phyloP scores from a whole-genome alignment of 441 rosid genomes.

The Adansonia grandidieri region DNA sequence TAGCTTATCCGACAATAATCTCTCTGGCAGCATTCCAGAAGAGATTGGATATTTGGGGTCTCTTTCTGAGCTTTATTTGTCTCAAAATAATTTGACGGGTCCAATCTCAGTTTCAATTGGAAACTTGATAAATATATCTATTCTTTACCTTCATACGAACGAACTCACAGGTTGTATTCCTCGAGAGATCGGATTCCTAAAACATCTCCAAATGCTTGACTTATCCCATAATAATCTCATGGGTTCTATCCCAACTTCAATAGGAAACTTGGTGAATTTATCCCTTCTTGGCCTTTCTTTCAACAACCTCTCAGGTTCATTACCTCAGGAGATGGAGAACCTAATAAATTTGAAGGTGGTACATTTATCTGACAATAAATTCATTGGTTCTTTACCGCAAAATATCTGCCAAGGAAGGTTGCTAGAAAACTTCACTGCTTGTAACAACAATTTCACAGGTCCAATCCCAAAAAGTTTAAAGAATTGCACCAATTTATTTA shows the following conservation, averaged over 20 bases:
- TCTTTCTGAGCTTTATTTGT: too few relatives aligned
- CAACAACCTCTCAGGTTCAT: not conserved
- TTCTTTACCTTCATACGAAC: too few relatives aligned
- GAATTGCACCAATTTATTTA: slow-evolving; percentile 34
- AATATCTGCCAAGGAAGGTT: not conserved
- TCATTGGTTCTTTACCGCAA: not conserved
- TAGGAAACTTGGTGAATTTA: not conserved
- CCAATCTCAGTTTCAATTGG: too few relatives aligned
- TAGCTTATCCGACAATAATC: too few relatives aligned
- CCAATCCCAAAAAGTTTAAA: slow-evolving; percentile 26
- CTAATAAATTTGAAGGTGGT: not conserved
- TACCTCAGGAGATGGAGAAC: not conserved
- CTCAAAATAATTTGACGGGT: too few relatives aligned
- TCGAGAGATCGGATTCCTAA: too few relatives aligned
- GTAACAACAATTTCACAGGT: slow-evolving; percentile 9
- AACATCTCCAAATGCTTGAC: too few relatives aligned
- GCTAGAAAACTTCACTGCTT: not conserved
- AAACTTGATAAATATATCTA: too few relatives aligned
- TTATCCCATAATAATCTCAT: too few relatives aligned
- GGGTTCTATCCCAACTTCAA: not conserved
- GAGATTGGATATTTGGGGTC: too few relatives aligned
- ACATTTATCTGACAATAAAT: not conserved
- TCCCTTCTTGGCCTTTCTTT: not conserved
- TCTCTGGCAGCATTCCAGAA: too few relatives aligned
- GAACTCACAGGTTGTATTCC: too few relatives aligned